Evolutionary conservation across 176 grass and related monocot genomes (phyloP), one percentile per base, ranked within the genome.

Genomic region (Chrysopogon serrulatus): DNA sequence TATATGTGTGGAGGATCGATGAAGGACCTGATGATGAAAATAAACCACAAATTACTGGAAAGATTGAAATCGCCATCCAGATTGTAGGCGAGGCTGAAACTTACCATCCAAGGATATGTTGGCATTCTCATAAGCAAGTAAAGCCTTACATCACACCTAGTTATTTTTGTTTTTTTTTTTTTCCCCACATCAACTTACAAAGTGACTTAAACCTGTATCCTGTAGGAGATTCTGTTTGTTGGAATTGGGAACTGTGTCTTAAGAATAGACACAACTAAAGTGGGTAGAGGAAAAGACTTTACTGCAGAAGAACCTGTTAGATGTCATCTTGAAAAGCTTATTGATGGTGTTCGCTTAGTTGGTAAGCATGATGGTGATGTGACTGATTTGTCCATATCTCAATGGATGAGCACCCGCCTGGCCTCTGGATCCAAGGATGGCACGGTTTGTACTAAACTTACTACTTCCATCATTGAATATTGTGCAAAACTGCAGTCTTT

Each of bases 41-140:
- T 85, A 99, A 92, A 79, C 96, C 93, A 45, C 93, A 94, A 78
- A 99, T 99, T 84, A 79, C 91, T 56, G 96, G 89, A 69, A 96
- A 92, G 84, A 73, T 96, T 71, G 86, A 94, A 88, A 89, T 90
- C 39, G 96, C 96, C 53, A 88, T 96, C 71, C 93, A 99, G 75
- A 91, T 99, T 81, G 77, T 96, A 67, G 93, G 93, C 30, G 91
- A 89, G 44, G 61, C 80, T 23, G 93, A 90, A 67, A 84, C 87
- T 74, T 99, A 90, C 76, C 96, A 99, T 91, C 96, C 96, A 74
- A 90, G 91, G 90, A 99, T 99, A 79, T 96, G 96, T 85, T 99
- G 96, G 96, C 93, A 99, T 81, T 96, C 93, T 26, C 93, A 99
- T 83, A 99, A 99, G 89, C 96, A 99, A 88, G 96, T 99, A 92